Evolutionary conservation across 176 grass and related monocot species (phyloP), one percentile per base, ranked within the genome.

Genomic region (Typha latifolia): DNA sequence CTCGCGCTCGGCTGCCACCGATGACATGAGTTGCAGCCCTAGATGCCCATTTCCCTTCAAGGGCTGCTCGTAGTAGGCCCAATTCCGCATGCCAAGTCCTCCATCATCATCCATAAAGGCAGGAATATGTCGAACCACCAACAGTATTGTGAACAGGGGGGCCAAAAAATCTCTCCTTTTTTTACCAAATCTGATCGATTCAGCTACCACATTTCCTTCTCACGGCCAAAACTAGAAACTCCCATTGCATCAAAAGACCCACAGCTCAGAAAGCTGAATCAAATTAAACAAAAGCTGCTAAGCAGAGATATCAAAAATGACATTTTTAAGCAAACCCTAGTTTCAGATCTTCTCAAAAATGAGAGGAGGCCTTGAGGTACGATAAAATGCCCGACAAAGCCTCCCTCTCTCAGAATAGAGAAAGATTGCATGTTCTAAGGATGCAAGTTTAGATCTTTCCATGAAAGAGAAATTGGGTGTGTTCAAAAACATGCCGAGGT

Each of bases 31-130:
- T 24, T 71, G 69, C 53, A 71, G 29, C 53, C 69, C 69, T 22
- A 71, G 59, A 43, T 43, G 37, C 5, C 37, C 37, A 19, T 61
- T 61, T 16, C 69, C 69, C 32, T 71, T 71, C 32, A 61, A 48
- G 53, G 69, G 53, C 69, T 61, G 69, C 53, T 71, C 69, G 22
- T 71, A 71, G 53, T 61, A 71, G 51, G 69, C 27, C 69, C 69
- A 71, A 71, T 55, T 49, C 6, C 68, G 68, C 49, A 61, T 48
- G 8, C 69, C 52, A 16, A 71, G 53, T 47, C 69, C 53, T n/a
- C 19, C 57, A 71, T 71, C 69, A 9, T n/a, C 69, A 61, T 71
- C 69, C 69, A 71, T 71, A 43, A 48, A 37, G 52, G 11, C 31
- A 61, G 32, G 5, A 43, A 18, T 23, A 32, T 2, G 52, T 9